A percentile compares a stretch with the other conserved stretches of the same genome.
phyloP scores from a whole-genome alignment of 176 grass and related monocot species.

The Triticum dicoccoides region DNA sequence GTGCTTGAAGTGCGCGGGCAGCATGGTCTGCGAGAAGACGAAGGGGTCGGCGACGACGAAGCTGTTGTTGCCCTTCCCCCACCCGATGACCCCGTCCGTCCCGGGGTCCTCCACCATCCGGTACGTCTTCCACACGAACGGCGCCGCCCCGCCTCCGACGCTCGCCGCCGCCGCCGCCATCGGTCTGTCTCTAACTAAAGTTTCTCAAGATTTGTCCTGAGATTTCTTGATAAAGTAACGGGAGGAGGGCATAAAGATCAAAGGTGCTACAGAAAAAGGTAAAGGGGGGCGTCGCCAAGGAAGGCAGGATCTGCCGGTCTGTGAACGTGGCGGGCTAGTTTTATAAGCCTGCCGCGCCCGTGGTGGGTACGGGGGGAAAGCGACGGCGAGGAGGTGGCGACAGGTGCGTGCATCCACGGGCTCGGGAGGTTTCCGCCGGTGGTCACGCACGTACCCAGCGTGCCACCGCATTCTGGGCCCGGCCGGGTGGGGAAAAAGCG shows the following conservation, averaged over 20 bases:
- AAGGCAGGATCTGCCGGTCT: neutral
- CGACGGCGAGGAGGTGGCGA: neutral
- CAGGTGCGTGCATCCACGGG: constrained; percentile 17
- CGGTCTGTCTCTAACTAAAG: neutral
- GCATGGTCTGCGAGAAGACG: constrained; percentile 69
- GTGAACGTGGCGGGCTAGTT: neutral
- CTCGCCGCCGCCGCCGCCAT: neutral
- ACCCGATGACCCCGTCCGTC: constrained; percentile 61
- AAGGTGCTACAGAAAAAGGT: neutral
- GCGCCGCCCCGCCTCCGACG: constrained; percentile 28
- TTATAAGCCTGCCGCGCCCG: neutral
- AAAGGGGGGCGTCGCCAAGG: neutral
- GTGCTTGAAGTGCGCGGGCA: constrained; percentile 84
- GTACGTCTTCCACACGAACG: constrained; percentile 86
- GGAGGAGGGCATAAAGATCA: neutral
- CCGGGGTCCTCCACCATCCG: constrained; percentile 71
- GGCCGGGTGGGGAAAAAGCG: neutral
- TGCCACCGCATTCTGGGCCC: neutral
- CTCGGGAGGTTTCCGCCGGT: constrained; percentile 22
- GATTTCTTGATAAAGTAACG: constrained; percentile 13
- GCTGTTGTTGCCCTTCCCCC: constrained; percentile 64
- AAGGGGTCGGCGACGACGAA: constrained; percentile 76
- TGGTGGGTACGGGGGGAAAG: neutral
- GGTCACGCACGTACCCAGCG: constrained; percentile 10
- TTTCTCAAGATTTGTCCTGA: neutral